phyloP scores from a whole-genome alignment of 1,284 basidiomycete genomes.

The Cutaneotrichosporon sp. region DNA sequence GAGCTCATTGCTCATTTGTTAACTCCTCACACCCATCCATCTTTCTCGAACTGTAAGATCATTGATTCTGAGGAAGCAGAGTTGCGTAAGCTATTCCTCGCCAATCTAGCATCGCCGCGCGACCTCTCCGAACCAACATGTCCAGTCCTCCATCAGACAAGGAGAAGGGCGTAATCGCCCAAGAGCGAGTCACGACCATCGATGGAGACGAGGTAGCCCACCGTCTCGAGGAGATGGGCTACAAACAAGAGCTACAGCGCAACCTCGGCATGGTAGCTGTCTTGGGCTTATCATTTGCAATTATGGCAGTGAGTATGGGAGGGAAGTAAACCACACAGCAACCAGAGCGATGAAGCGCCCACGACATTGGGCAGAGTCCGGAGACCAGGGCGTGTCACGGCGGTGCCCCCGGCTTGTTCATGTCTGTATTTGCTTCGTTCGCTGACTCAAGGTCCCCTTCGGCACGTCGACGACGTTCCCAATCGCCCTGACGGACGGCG shows the following conservation, averaged over 20 bases:
- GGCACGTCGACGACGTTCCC: conserved; percentile 49
- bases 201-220: conserved; percentile 6
- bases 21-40: too few relatives aligned
- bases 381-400: too few relatives aligned
- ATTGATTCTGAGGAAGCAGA: too few relatives aligned
- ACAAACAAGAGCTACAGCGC: conserved; percentile 49
- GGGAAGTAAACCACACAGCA: too few relatives aligned
- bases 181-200: not conserved
- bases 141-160: not conserved
- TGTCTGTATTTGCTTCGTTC: not conserved
- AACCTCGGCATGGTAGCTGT: conserved; percentile 51
- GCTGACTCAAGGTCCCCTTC: conserved; percentile 21
- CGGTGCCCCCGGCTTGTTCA: too few relatives aligned
- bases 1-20: too few relatives aligned
- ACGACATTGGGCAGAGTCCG: too few relatives aligned
- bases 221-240: conserved; percentile 49
- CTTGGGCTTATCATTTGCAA: conserved; percentile 49
- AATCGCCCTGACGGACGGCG: conserved; percentile 50
- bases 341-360: too few relatives aligned
- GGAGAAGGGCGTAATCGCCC: not conserved
- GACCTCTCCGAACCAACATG: not conserved
- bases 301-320: conserved; percentile 45
- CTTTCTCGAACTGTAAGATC: too few relatives aligned
- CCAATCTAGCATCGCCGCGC: too few relatives aligned
- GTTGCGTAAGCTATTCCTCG: too few relatives aligned